Evolutionary conservation across 495 filamentous ascomycete species (phyloP), one percentile per base, ranked within the genome.

Genomic region (Penicillium waksmanii): DNA sequence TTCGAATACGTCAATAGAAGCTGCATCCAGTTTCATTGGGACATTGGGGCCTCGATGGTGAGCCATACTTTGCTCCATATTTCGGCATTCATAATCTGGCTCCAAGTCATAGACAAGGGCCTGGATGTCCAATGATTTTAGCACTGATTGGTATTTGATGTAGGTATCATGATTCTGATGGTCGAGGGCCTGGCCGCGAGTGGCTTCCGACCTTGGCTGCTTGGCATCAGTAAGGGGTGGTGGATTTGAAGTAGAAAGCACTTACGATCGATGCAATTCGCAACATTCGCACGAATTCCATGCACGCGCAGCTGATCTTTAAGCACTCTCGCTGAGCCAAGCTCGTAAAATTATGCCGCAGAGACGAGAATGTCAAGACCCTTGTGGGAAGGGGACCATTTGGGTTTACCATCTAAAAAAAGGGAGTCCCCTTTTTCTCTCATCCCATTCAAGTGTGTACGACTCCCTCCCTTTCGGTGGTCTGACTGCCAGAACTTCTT

Each of bases 1-100:
- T 42, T 65, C 38, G 25, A 70, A 66, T 42, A 56, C 21, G 15
- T 47, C 27, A 19, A 61, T 40, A 47, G 61, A 27, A 48, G 54
- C 59, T 46, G 57, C 55, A 40, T 61, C 44, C 17, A 70, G 62
- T 40, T 58, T 46, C 2, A 53, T 55, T 23, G 59, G 67, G 11
- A 46, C 42, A 55, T 70, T 66, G 10, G 48, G 31, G 47, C 66
- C 67, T 23, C 56, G 54, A 55, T 66, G 51, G 23, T 70, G 57
- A 31, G 67, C 59, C 54, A 70, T 70, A 27, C 67, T 70, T 51
- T 59, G 54, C 56, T 70, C 62, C 43, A 70, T 70, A 25, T 65
- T 48, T n/a, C 51, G 62, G 21, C 49, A 65, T 57, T 66, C 51
- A 40, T 63, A 66, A 34, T 70, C 55, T 34, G 59, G 60, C 27